A percentile compares a stretch with the other conserved stretches of the same genome.
phyloP scores from a whole-genome alignment of 139 green algal species.

The Parachlorella kessleri region DNA sequence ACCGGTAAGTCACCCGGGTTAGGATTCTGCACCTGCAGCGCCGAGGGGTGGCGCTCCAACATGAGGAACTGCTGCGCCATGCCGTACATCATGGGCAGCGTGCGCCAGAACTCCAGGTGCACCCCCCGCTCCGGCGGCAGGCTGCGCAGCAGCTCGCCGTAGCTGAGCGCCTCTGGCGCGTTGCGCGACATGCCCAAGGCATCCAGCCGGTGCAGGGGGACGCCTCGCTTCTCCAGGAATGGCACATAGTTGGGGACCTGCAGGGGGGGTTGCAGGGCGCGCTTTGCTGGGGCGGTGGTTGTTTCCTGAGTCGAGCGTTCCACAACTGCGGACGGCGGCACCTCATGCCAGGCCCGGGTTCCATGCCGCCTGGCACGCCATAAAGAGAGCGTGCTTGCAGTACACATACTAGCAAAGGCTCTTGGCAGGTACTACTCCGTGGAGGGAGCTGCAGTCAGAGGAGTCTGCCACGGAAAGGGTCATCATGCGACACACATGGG shows the following conservation, averaged over 20 bases:
- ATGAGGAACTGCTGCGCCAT: constrained; percentile 19
- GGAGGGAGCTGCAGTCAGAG: too few relatives aligned
- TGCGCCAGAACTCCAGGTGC: constrained; percentile 26
- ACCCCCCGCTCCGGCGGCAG: constrained; percentile 7
- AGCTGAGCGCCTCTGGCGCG: background rate
- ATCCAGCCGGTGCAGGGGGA: background rate
- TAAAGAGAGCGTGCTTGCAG: background rate
- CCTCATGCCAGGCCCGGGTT: too few relatives aligned
- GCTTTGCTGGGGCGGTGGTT: background rate
- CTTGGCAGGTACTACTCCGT: too few relatives aligned
- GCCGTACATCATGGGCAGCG: constrained; percentile 7
- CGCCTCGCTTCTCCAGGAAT: background rate
- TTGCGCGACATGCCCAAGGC: background rate
- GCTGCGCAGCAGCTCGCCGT: constrained; percentile 19
- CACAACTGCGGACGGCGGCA: too few relatives aligned
- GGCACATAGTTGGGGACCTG: background rate
- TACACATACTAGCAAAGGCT: background rate
- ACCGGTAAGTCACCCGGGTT: too few relatives aligned
- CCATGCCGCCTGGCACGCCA: too few relatives aligned
- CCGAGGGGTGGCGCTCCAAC: constrained; percentile 8
- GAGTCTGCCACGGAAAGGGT: too few relatives aligned
- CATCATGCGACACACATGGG: too few relatives aligned
- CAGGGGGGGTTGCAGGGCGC: background rate
- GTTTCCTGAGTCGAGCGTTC: too few relatives aligned
- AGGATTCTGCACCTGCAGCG: constrained; percentile 1